phyloP scores from a whole-genome alignment of 495 filamentous ascomycete species.

The Penicillium angulare region DNA sequence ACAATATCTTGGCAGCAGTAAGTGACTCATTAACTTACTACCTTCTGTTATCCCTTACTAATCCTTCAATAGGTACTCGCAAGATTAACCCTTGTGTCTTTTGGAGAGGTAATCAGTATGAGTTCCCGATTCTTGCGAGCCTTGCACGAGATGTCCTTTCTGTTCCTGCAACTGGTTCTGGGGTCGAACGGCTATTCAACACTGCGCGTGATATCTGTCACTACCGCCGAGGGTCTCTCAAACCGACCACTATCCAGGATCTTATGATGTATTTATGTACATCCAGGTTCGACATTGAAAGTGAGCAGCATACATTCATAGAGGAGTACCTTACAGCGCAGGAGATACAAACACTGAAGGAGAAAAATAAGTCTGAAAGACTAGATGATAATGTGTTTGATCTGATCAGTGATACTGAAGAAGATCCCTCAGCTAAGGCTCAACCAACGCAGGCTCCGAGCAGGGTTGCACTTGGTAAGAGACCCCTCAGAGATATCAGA shows the following conservation, averaged over 20 bases:
- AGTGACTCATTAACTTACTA: not conserved
- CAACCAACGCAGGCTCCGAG: no score
- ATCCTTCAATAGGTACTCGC: not conserved
- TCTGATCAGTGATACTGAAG: no score
- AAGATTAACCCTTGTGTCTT: not conserved
- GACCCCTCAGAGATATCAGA: no score
- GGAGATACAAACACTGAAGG: no score
- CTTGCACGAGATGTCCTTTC: constrained; percentile 6
- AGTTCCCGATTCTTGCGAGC: constrained; percentile 6
- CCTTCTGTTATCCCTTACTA: not conserved
- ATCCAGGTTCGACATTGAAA: constrained; percentile 9
- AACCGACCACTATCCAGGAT: constrained; percentile 3
- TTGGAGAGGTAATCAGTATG: constrained; percentile 2
- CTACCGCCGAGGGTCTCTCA: constrained; percentile 9
- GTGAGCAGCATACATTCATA: no score
- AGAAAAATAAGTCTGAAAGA: no score
- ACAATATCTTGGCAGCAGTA: constrained; percentile 7
- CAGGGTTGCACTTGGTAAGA: no score
- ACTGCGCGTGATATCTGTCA: constrained; percentile 15
- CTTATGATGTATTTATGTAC: constrained; percentile 7
- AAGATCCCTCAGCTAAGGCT: no score
- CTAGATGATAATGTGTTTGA: no score
- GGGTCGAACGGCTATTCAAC: constrained; percentile 16
- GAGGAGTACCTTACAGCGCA: no score
- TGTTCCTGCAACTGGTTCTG: constrained; percentile 7